Evolutionary conservation across 768 basidiomycete species (phyloP).

Genomic region (Trametes coccinea): DNA sequence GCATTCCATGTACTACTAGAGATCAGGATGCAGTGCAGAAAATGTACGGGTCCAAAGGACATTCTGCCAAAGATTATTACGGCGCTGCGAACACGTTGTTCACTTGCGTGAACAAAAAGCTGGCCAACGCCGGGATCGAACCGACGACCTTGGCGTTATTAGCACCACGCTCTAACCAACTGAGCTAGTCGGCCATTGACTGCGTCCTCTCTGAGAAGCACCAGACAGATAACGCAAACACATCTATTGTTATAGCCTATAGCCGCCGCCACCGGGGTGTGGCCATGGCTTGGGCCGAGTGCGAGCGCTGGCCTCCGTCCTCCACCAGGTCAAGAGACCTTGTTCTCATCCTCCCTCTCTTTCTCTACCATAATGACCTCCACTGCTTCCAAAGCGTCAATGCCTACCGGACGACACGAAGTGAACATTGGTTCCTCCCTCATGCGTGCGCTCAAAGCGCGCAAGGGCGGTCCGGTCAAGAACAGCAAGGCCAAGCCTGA

Average conservation of each 20-base stretch:
- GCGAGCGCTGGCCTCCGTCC: not conserved
- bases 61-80: too few species aligned
- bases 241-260: not conserved
- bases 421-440: constrained; percentile 67
- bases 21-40: too few species aligned
- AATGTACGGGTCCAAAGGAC: too few species aligned
- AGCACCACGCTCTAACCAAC: constrained; percentile 93
- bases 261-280: not conserved
- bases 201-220: too few species aligned
- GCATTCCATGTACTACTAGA: too few species aligned
- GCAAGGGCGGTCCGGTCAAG: constrained; percentile 50
- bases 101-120: too few species aligned
- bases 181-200: constrained; percentile 79
- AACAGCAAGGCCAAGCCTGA: constrained; percentile 52
- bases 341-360: constrained; percentile 10
- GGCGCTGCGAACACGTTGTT: too few species aligned
- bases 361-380: constrained; percentile 40
- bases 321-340: not conserved
- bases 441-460: constrained; percentile 64
- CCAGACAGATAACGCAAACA: too few species aligned
- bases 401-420: constrained; percentile 59
- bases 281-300: constrained; percentile 3
- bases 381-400: constrained; percentile 48
- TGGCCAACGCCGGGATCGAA: constrained; percentile 29
- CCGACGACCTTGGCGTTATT: constrained; percentile 45